These are phyloP conservation scores for Debaryomyces maramus DNA, from an alignment of 805 yeast genomes.

Conservation along the genomic window DNA sequence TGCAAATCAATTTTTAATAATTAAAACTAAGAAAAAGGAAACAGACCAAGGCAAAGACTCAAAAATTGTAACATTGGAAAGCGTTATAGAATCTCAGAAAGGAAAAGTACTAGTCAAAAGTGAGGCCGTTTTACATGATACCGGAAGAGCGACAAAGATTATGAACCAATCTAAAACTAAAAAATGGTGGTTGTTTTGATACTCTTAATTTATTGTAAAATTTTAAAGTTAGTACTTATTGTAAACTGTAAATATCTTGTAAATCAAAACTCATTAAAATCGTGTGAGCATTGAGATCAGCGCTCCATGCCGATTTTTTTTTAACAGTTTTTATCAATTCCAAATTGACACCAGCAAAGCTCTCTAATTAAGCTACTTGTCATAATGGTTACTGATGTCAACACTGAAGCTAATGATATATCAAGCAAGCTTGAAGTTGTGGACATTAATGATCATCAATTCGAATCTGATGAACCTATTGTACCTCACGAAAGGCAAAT, in stretches of 20 bases:
- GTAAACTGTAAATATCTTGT: no score
- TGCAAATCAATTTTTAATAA: constrained; percentile 72
- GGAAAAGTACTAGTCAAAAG: constrained; percentile 62
- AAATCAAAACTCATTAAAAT: not conserved
- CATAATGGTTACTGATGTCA: not conserved
- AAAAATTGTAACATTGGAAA: constrained; percentile 44
- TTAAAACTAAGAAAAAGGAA: constrained; percentile 48
- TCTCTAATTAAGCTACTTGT: no score
- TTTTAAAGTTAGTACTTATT: not conserved
- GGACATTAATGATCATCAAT: constrained; percentile 33
- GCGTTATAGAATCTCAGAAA: constrained; percentile 51
- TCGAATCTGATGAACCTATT: constrained; percentile 20
- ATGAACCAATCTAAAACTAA: not conserved
- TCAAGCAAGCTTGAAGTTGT: constrained; percentile 33
- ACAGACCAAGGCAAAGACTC: constrained; percentile 22
- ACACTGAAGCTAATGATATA: not conserved
- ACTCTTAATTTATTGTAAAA: not conserved
- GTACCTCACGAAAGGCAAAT: constrained; percentile 61
- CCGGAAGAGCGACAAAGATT: constrained; percentile 21
- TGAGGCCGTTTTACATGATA: constrained; percentile 45
- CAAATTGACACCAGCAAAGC: no score
- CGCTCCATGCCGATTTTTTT: no score
- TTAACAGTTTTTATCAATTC: no score
- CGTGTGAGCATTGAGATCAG: not conserved
- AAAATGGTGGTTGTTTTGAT: not conserved